phyloP scores from a whole-genome alignment of 2,329 filamentous ascomycete genomes.

The Diaporthe vaccinii region DNA sequence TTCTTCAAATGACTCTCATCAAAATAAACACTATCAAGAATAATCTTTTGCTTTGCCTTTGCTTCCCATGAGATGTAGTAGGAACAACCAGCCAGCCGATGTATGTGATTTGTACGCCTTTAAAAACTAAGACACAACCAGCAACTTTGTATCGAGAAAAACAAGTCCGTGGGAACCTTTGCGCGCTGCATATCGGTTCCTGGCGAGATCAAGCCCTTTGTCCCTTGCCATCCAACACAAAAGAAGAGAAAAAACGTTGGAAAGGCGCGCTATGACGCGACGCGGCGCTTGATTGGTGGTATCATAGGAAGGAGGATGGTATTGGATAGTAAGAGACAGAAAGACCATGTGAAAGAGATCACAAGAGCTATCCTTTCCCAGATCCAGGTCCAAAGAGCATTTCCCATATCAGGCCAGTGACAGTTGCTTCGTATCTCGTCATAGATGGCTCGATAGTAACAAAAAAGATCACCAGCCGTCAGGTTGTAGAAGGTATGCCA shows the following conservation, averaged over 20 bases:
- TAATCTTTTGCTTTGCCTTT: slow-evolving; percentile 29
- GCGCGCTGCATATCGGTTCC: slow-evolving; percentile 14
- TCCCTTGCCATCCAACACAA: slow-evolving; percentile 24
- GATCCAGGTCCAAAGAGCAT: slow-evolving; percentile 28
- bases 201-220: slow-evolving; percentile 26
- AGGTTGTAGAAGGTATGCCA: slow-evolving; percentile 18
- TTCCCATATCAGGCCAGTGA: slow-evolving; percentile 23
- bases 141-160: slow-evolving; percentile 39
- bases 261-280: slow-evolving; percentile 28
- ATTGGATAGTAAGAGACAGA: neutral
- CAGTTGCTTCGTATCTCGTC: slow-evolving; percentile 25
- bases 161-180: slow-evolving; percentile 24
- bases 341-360: neutral
- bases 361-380: slow-evolving; percentile 21
- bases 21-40: slow-evolving; percentile 41
- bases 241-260: neutral
- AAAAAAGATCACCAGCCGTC: slow-evolving; percentile 13
- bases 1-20: slow-evolving; percentile 32
- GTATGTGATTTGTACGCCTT: slow-evolving; percentile 40
- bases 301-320: slow-evolving; percentile 31
- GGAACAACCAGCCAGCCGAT: slow-evolving; percentile 39
- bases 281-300: slow-evolving; percentile 35
- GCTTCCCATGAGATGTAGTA: slow-evolving; percentile 24
- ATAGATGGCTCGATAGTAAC: slow-evolving; percentile 30
- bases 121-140: slow-evolving; percentile 28